Evolutionary conservation across 2,329 filamentous ascomycete genomes (phyloP), one percentile per base, ranked within the genome.

Genomic region (Neopestalotiopsis sp.): DNA sequence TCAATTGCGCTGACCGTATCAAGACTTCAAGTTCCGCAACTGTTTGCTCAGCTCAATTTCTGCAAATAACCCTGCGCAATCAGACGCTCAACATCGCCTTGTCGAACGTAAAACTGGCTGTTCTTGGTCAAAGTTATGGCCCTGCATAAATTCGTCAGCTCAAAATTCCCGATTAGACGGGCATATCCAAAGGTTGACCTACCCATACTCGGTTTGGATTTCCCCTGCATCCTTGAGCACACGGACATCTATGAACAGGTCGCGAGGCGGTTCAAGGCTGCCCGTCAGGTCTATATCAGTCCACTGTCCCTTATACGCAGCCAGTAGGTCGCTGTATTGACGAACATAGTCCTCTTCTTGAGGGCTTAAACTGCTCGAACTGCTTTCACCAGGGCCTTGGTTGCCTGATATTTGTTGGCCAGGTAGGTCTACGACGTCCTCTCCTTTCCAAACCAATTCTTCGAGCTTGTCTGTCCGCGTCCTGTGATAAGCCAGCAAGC

Each of bases 191-290:
- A 30, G 58, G 10, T 38, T 32, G 67, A 49, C 91, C 81, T 86
- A 97, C 92, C 96, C 96, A 78, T 99, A 99, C 85, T 99, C 97
- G 0, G 96, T 99, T 83, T 99, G 95, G 72, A 99, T 98, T 84
- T 99, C 96, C 4, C 97, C 96, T 1, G 95, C 96, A 83, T 99
- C 96, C 79, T 96, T 98, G 72, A 99, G 83, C 63, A 99, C 96
- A 61, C 96, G 87, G 45, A 99, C 96, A 80, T 99, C 96, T 75
- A 99, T 97, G 80, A 98, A 99, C 66, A 99, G 83, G 81, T 99
- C 96, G 74, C 90, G 90, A n/a, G 96, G 96, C 30, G 96, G 96
- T 77, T 97, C 94, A 77, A 99, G 84, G 76, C 93, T 96, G 40
- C 96, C 96, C 2, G 96, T 98, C 67, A 99, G 84, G 81, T 99